Percentiles rank a stretch among this genome's conserved stretches.
These are phyloP conservation scores for Pyracantha coccinea DNA, from an alignment of 331 rosid genomes.

Conservation along the genomic window DNA sequence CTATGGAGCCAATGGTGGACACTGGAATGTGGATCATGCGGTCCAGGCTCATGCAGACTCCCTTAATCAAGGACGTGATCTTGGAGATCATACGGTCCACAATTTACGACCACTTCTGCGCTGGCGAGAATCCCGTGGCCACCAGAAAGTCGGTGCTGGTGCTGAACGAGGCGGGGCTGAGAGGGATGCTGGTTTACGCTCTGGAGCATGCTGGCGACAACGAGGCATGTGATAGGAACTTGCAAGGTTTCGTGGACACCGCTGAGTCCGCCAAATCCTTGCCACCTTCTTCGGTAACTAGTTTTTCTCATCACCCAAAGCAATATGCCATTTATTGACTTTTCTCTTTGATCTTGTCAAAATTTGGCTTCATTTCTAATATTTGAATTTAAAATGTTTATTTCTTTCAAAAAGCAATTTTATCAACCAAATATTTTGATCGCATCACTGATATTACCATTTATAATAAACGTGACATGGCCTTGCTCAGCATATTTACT, in stretches of 20 bases:
- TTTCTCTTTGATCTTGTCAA: not conserved
- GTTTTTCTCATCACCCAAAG: not conserved
- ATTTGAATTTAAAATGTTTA: no score
- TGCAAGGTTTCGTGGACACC: slow-evolving; percentile 45
- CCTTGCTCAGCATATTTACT: no score
- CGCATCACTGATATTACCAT: no score
- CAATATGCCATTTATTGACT: not conserved
- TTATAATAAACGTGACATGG: no score
- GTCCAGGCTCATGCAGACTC: slow-evolving; percentile 51
- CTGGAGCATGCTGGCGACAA: slow-evolving; percentile 66
- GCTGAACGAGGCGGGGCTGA: slow-evolving; percentile 40
- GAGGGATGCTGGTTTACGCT: slow-evolving; percentile 78
- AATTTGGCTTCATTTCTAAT: not conserved
- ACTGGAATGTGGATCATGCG: slow-evolving; percentile 62
- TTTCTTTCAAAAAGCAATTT: not conserved
- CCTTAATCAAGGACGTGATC: not conserved
- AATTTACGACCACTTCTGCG: slow-evolving; percentile 67
- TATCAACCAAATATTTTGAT: no score
- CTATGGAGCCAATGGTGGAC: slow-evolving; percentile 63
- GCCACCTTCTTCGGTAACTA: slow-evolving; percentile 62
- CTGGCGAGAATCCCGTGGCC: slow-evolving; percentile 58
- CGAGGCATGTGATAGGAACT: slow-evolving; percentile 51
- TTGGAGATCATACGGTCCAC: slow-evolving; percentile 22
- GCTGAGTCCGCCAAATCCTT: slow-evolving; percentile 48
- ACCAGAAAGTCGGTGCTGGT: slow-evolving; percentile 31